A percentile compares a stretch with the other conserved stretches of the same genome.
Evolutionary conservation across 495 filamentous ascomycete genomes (phyloP).

Genomic region (Penicillium taxi): DNA sequence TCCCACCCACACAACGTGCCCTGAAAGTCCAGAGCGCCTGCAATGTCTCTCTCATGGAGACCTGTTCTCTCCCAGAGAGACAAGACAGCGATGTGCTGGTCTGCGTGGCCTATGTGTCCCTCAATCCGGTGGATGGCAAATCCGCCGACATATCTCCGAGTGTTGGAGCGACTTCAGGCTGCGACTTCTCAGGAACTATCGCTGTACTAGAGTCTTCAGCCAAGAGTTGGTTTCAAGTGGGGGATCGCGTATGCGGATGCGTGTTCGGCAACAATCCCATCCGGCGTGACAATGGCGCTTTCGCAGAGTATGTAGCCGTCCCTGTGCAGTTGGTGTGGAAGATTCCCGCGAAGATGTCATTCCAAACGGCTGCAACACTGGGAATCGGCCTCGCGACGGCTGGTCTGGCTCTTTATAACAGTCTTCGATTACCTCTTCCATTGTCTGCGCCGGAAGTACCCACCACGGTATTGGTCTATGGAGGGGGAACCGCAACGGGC

Average conservation of each 20-base stretch:
- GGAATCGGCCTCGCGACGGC: constrained; percentile 18
- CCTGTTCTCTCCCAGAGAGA: too few species aligned
- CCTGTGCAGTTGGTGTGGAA: constrained; percentile 11
- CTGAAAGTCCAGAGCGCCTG: too few species aligned
- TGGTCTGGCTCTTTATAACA: constrained; percentile 16
- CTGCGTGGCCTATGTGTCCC: too few species aligned
- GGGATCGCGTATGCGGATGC: constrained; percentile 17
- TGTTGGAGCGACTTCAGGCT: constrained; percentile 26
- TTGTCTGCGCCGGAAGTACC: not conserved
- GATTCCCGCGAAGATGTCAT: constrained; percentile 19
- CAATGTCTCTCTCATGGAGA: too few species aligned
- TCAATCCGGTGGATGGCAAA: constrained; percentile 40
- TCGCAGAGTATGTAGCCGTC: constrained; percentile 22
- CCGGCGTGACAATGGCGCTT: constrained; percentile 17
- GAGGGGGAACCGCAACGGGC: constrained; percentile 19
- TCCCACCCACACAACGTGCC: too few species aligned
- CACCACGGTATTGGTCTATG: constrained; percentile 17
- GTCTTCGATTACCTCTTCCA: constrained; percentile 9
- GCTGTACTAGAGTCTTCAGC: constrained; percentile 24
- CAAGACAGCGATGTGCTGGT: too few species aligned
- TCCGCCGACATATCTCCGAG: constrained; percentile 21
- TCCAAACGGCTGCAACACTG: constrained; percentile 18
- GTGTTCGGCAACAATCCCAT: constrained; percentile 17
- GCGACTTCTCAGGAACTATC: constrained; percentile 34
- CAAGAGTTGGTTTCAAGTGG: constrained; percentile 6